phyloP scores from a whole-genome alignment of 805 yeast genomes.

The Wickerhamomyces rabaulensis region DNA sequence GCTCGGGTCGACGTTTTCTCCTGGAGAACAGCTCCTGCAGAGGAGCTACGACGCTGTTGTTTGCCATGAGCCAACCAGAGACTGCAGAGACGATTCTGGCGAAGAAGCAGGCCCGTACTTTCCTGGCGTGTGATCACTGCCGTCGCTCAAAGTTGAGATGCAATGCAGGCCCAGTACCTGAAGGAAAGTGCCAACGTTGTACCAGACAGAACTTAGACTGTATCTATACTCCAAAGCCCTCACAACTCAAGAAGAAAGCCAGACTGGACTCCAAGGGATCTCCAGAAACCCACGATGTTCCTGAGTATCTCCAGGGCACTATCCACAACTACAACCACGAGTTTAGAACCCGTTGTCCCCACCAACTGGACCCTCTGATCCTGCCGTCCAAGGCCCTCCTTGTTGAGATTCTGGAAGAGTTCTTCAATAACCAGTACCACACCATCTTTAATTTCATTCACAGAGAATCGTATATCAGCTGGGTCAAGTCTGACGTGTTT shows the following conservation, averaged over 20 bases:
- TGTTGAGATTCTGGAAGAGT: conserved; percentile 2
- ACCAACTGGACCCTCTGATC: conserved; percentile 9
- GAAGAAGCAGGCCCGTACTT: conserved; percentile 4
- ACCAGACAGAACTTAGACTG: conserved; percentile 5
- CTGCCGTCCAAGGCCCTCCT: conserved; percentile 7
- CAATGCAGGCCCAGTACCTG: conserved; percentile 1
- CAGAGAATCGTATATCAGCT: conserved; percentile 5
- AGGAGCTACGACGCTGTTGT: neutral
- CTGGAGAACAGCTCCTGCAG: no score
- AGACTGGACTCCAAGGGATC: neutral
- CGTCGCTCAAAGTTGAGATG: conserved; percentile 12
- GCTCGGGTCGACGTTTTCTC: neutral
- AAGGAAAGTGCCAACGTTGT: conserved; percentile 10
- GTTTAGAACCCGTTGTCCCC: conserved; percentile 6
- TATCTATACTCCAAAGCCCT: conserved; percentile 11
- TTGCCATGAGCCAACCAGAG: neutral
- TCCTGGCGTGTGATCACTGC: conserved; percentile 14
- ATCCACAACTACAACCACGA: conserved; percentile 9
- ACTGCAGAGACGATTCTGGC: neutral
- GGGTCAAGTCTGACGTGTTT: conserved; percentile 7
- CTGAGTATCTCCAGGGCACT: conserved; percentile 4
- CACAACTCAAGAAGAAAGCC: conserved; percentile 8
- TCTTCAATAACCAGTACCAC: conserved; percentile 8
- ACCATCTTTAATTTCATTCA: conserved; percentile 10
- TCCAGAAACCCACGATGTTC: neutral